Base-by-base conservation (phyloP, 108 stramenopile genomes). In the Conticribra guillardii region DNA sequence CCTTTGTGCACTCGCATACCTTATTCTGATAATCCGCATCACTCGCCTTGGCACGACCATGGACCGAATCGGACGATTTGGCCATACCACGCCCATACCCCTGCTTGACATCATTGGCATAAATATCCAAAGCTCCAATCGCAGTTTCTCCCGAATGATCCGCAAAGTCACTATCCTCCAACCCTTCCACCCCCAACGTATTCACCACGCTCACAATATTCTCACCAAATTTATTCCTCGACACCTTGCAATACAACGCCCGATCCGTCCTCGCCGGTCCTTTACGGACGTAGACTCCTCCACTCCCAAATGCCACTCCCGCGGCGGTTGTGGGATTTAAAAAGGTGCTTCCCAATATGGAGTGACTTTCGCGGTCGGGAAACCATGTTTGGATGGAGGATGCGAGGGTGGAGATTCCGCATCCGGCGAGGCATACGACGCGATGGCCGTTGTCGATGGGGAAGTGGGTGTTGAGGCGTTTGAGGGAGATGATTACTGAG, bases 301-400 rank as follows among this genome's bases (percentile, higher is more conserved):
- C 93, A 45, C 85, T 87, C 28, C 90, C 90, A 59, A 89, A 91
- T 9, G 93, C 90, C 22, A 94, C 88, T 8, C 93, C 93, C 3
- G 93, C 93, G 0, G 93, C 93, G 9, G 90, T 89, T 11, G 89
- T 91, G 29, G 93, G 93, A 59, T 94, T 91, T 59, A 94, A 73
- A 67, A 94, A 94, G 4, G 90, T 91, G 31, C 84, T 85, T 1
- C 93, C 93, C 8, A 94, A 67, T 41, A 84, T 85, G 23, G 85
- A 83, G 56, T 94, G 93, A 4, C 90, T 87, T 74, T 94, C 93
- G 16, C 93, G 84, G 49, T 85, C 86, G 17, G 88, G 85, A 74
- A 91, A 94, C 48, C 88, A 76, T 16, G 74, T 52, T 5, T 67
- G 27, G 21, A 90, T 55, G 23, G 76, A 80, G 9, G 71, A 64